A percentile compares a stretch with the other conserved stretches of the same genome.
Conservation (phyloP, 108 stramenopile genomes). For the Hondaea fermentalgiana region DNA sequence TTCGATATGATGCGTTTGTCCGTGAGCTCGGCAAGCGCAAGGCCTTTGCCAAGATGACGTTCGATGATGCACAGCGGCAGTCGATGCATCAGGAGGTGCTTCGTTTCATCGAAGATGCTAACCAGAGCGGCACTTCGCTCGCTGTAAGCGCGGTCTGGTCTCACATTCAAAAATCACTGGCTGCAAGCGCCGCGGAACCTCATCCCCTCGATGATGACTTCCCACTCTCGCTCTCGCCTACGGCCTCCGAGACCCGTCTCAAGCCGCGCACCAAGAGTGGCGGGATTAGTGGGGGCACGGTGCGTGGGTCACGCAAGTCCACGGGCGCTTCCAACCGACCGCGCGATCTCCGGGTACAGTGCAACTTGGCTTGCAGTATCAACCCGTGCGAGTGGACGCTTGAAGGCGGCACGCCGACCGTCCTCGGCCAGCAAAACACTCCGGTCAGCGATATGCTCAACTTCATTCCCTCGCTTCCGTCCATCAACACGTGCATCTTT, state of each 20-base stretch:
- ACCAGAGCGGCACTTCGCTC: neutral
- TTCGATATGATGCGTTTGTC: neutral
- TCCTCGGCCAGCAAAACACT: neutral
- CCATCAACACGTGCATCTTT: neutral
- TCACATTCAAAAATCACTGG: neutral
- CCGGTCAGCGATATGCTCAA: neutral
- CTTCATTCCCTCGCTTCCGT: neutral
- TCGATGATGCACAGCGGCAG: neutral
- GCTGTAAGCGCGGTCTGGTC: neutral
- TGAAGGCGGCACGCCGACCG: neutral
- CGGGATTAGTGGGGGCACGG: neutral
- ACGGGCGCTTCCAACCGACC: neutral
- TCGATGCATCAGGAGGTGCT: neutral
- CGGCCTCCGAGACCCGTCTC: neutral
- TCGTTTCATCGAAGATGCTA: neutral
- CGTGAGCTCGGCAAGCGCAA: conserved; percentile 3
- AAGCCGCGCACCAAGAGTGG: neutral
- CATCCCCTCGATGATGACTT: neutral
- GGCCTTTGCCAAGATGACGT: neutral
- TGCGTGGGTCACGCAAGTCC: neutral
- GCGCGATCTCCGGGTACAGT: neutral
- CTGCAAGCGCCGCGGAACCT: neutral
- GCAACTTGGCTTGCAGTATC: neutral
- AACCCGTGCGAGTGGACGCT: neutral
- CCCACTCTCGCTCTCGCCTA: neutral